Base-by-base conservation (phyloP, 768 basidiomycete genomes). In the Suillus spraguei region DNA sequence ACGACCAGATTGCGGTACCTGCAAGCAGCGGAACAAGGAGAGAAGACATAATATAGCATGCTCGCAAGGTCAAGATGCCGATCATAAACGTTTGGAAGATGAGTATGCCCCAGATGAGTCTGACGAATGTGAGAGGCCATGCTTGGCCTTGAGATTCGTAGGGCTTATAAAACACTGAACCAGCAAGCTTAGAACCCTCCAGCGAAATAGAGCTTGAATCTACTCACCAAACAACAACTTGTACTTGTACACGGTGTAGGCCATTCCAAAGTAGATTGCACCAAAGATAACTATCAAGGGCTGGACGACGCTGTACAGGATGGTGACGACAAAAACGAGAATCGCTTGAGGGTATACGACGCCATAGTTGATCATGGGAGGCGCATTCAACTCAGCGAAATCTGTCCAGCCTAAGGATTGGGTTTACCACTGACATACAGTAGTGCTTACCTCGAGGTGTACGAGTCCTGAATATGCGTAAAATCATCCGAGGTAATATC, bases 331-430 rank as follows among this genome's bases (percentile, higher is more conserved):
- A 76, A 98, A 99, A 74, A 99, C 90, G 50, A 99, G 82, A 64
- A 99, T 94, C 6, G 96, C 92, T 72, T 98, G 97, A 0, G 97
- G 97, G 74, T 98, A 99, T 13, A 99, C 95, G 58, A 91, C 85
- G 59, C 97, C 97, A 68, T 99, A 97, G 76, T 98, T 99, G 77
- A 99, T 91, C 91, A 96, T 94, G 0, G 97, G 95, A 7, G 97
- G 97, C 0, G 95, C 95, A 71, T 99, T 97, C 17, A 99, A 83
- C 74, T 97, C 97, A 20, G 95, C 97, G 66, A 88, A 96, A 70
- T 99, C 97, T 98, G 70, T 14, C 17, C 42, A 32, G 39, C n/a
- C 6, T 69, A 22, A 64, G 52, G 22, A 20, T 44, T 41, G 60
- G 41, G 39, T 11, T 28, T 14, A 55, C 11, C 35, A 2, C 22